phyloP scores from a whole-genome alignment of 1,284 basidiomycete genomes.

The Cryptococcus sp. region DNA sequence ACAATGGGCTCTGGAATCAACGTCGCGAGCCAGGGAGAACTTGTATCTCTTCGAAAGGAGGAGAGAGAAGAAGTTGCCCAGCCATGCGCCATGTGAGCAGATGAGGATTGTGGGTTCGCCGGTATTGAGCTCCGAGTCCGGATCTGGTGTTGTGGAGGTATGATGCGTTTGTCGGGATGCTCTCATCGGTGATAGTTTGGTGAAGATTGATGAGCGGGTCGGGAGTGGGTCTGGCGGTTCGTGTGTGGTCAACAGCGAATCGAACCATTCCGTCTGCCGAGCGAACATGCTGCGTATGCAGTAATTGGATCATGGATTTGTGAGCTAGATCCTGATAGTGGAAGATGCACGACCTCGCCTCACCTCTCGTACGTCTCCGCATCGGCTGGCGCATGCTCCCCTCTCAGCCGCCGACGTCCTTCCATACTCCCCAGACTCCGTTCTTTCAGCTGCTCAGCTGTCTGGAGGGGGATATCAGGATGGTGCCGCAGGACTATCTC shows the following conservation, averaged over 20 bases:
- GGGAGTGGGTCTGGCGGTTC: constrained; percentile 11
- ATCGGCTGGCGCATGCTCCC: constrained; percentile 31
- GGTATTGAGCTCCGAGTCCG: not conserved
- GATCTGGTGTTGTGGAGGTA: too few relatives aligned
- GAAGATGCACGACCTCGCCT: constrained; percentile 1
- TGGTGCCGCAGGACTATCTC: constrained; percentile 33
- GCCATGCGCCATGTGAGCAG: constrained; percentile 48
- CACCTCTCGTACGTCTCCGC: constrained; percentile 31
- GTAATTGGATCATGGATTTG: too few relatives aligned
- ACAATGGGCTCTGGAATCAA: constrained; percentile 20
- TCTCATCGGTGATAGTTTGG: not conserved
- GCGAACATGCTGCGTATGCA: constrained; percentile 21
- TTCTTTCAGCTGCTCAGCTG: constrained; percentile 34
- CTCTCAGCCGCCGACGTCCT: constrained; percentile 29
- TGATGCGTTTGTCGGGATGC: too few relatives aligned
- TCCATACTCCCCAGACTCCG: constrained; percentile 40
- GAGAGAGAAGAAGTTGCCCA: constrained; percentile 28
- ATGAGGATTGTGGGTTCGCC: constrained; percentile 26
- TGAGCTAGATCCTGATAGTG: not conserved
- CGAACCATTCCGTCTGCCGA: constrained; percentile 18
- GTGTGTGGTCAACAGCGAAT: constrained; percentile 13
- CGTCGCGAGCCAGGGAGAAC: constrained; percentile 10
- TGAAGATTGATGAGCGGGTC: not conserved
- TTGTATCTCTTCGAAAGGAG: constrained; percentile 18
- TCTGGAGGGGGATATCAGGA: constrained; percentile 17